Percentiles rank a stretch among this genome's conserved stretches.
Evolutionary conservation across 768 basidiomycete species (phyloP).

Genomic region (Trametes cingulata): DNA sequence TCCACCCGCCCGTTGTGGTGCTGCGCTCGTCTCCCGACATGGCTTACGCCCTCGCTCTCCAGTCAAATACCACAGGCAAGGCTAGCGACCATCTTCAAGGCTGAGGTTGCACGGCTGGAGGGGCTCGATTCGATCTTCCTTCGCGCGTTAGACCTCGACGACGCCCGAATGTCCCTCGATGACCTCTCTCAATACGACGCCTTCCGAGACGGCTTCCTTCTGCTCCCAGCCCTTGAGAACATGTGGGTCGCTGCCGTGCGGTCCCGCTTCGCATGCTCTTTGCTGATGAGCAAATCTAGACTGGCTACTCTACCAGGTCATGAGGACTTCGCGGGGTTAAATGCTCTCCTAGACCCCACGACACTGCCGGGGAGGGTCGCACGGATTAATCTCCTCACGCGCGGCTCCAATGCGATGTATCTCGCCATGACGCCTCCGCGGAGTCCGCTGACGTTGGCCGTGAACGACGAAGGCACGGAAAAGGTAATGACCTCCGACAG

Average conservation of each 20-base stretch:
- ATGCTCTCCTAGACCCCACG: conserved; percentile 33
- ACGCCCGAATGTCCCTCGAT: conserved; percentile 34
- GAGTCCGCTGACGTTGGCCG: conserved; percentile 18
- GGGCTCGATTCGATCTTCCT: conserved; percentile 29
- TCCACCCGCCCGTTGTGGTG: conserved; percentile 35
- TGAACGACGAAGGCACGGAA: conserved; percentile 14
- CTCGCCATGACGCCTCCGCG: conserved; percentile 29
- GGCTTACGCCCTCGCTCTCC: conserved; percentile 31
- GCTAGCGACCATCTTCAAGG: conserved; percentile 29
- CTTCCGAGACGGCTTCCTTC: conserved; percentile 36
- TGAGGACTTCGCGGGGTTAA: conserved; percentile 34
- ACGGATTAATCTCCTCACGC: conserved; percentile 31
- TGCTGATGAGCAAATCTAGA: conserved; percentile 19
- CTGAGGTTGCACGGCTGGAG: conserved; percentile 23
- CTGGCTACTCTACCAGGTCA: conserved; percentile 37
- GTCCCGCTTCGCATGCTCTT: background rate
- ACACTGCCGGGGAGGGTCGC: conserved; percentile 30
- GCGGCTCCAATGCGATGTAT: conserved; percentile 30
- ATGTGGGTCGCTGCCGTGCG: conserved; percentile 28
- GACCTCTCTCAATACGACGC: conserved; percentile 37
- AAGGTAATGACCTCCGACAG: conserved; percentile 8
- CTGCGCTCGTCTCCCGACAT: conserved; percentile 35
- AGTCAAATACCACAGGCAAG: conserved; percentile 22
- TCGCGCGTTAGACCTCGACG: conserved; percentile 31
- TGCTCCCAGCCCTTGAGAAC: conserved; percentile 38